Conservation (phyloP, 2,329 filamentous ascomycete species). For the Hymenoscyphus scutula region DNA sequence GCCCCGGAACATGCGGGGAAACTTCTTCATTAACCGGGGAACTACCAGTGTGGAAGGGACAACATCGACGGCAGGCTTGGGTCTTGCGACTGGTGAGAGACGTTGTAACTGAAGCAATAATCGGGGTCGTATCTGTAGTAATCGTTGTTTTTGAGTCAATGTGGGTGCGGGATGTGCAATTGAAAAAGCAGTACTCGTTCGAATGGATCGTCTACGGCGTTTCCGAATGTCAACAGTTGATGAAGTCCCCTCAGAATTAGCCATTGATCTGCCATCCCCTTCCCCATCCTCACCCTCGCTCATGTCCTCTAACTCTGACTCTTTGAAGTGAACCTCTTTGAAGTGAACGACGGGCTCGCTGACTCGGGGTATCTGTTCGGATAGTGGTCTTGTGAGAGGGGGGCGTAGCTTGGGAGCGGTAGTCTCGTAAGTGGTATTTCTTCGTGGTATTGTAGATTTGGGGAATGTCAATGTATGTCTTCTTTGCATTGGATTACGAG, state of each 20-base stretch:
- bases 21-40: slow-evolving; percentile 57
- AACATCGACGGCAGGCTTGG: slow-evolving; percentile 69
- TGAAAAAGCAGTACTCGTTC: slow-evolving; percentile 61
- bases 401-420: slow-evolving; percentile 19
- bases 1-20: slow-evolving; percentile 61
- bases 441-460: slow-evolving; percentile 24
- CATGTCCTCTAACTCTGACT: slow-evolving; percentile 32
- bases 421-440: slow-evolving; percentile 28
- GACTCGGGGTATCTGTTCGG: slow-evolving; percentile 26
- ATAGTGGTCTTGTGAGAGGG: slow-evolving; percentile 27
- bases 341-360: slow-evolving; percentile 25
- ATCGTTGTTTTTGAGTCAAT: slow-evolving; percentile 54
- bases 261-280: slow-evolving; percentile 32
- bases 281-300: too few relatives aligned
- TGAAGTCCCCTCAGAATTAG: slow-evolving; percentile 33
- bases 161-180: slow-evolving; percentile 66
- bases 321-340: slow-evolving; percentile 35
- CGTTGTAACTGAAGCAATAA: slow-evolving; percentile 71
- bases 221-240: slow-evolving; percentile 27
- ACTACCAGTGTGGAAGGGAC: slow-evolving; percentile 65
- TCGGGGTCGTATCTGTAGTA: slow-evolving; percentile 63
- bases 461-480: slow-evolving; percentile 34
- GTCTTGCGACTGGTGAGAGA: slow-evolving; percentile 57
- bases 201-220: slow-evolving; percentile 45
- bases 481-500: slow-evolving; percentile 19